A percentile compares a stretch with the other conserved stretches of the same genome.
These are phyloP conservation scores for Termitomyces eurrhizus DNA, from an alignment of 768 basidiomycete species.

Conservation along the genomic window DNA sequence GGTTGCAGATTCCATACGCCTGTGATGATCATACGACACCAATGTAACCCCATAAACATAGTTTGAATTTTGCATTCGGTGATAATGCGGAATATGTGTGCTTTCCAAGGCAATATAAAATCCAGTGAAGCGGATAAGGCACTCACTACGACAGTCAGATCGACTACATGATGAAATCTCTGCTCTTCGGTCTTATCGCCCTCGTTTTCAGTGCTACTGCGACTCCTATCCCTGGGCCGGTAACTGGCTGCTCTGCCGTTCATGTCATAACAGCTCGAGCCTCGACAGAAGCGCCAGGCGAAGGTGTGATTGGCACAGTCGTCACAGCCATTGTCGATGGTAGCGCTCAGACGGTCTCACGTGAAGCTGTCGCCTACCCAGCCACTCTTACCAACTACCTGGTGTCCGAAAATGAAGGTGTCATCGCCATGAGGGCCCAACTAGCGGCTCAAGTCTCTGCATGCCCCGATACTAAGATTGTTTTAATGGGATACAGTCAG, in stretches of 20 bases:
- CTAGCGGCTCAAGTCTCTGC: slow-evolving; percentile 9
- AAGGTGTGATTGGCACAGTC: slow-evolving; percentile 17
- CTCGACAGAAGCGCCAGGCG: slow-evolving; percentile 16
- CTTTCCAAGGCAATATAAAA: slow-evolving; percentile 2
- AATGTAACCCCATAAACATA: not conserved
- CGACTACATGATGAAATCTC: slow-evolving; percentile 2
- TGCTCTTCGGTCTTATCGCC: not conserved
- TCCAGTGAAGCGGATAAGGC: too few species aligned
- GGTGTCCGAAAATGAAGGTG: slow-evolving; percentile 8
- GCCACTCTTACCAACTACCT: slow-evolving; percentile 12
- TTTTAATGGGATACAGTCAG: slow-evolving; percentile 14
- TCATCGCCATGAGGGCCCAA: slow-evolving; percentile 8
- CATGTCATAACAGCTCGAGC: slow-evolving; percentile 19
- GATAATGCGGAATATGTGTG: not conserved
- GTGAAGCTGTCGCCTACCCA: slow-evolving; percentile 11
- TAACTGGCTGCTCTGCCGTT: slow-evolving; percentile 15
- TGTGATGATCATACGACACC: slow-evolving; percentile 6
- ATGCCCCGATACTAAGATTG: slow-evolving; percentile 14
- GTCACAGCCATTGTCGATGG: slow-evolving; percentile 10
- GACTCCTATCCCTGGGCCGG: slow-evolving; percentile 8
- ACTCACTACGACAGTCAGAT: not conserved
- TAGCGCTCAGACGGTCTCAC: slow-evolving; percentile 9
- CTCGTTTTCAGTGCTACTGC: slow-evolving; percentile 2
- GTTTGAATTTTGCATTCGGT: not conserved
- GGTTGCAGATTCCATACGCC: slow-evolving; percentile 4